Conservation (phyloP, 306 rosid species). For the Begonia masoniana region DNA sequence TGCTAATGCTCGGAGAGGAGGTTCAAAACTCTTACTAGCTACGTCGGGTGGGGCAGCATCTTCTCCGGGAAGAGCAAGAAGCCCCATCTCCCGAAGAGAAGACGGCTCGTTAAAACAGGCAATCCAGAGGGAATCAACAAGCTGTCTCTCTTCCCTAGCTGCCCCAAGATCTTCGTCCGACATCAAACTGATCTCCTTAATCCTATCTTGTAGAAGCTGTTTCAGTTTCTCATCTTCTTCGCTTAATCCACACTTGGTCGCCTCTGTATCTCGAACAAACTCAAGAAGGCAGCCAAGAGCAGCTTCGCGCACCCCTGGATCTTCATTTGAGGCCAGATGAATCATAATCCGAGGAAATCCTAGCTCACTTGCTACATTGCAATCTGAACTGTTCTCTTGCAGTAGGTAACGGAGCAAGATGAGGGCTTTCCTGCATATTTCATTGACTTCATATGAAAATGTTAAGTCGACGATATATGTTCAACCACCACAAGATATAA, state of each 20-base stretch:
- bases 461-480: too few relatives aligned
- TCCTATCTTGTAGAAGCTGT: slow-evolving; percentile 67
- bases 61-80: slow-evolving; percentile 74
- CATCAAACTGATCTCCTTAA: slow-evolving; percentile 42
- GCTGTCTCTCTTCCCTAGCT: slow-evolving; percentile 67
- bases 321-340: slow-evolving; percentile 69
- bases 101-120: slow-evolving; percentile 56
- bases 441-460: slow-evolving; percentile 1
- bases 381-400: slow-evolving; percentile 53
- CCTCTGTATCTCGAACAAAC: slow-evolving; percentile 30
- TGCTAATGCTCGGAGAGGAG: slow-evolving; percentile 62
- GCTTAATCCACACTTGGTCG: slow-evolving; percentile 10
- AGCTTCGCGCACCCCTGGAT: slow-evolving; percentile 72
- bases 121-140: slow-evolving; percentile 74
- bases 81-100: slow-evolving; percentile 66
- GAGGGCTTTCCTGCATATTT: slow-evolving; percentile 73
- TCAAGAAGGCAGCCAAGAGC: slow-evolving; percentile 67
- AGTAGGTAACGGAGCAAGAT: slow-evolving; percentile 68
- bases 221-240: slow-evolving; percentile 57
- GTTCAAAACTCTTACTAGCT: slow-evolving; percentile 66
- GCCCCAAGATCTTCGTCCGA: slow-evolving; percentile 74
- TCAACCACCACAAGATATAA: too few relatives aligned
- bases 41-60: slow-evolving; percentile 71
- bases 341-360: slow-evolving; percentile 71
- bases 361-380: slow-evolving; percentile 41